phyloP scores from a whole-genome alignment of 768 basidiomycete genomes.

The Artomyces pyxidatus region DNA sequence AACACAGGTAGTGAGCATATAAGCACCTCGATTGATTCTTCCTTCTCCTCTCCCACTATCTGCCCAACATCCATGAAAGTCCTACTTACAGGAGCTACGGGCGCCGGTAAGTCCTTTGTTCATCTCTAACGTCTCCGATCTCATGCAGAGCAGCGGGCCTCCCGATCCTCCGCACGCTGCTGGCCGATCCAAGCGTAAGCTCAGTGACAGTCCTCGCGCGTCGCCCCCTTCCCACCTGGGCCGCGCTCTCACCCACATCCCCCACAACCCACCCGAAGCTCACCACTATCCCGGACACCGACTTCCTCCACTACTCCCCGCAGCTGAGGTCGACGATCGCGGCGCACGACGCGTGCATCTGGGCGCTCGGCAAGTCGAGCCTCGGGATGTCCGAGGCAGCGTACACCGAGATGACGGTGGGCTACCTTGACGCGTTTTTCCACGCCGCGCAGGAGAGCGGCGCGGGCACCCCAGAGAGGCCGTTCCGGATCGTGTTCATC shows the following conservation, averaged over 20 bases:
- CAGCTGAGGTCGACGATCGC: conserved; percentile 11
- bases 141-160: conserved; percentile 19
- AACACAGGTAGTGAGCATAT: too few relatives aligned
- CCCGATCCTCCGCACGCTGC: conserved; percentile 14
- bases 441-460: conserved; percentile 3
- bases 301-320: conserved; percentile 16
- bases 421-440: conserved; percentile 16
- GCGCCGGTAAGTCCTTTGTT: conserved; percentile 5
- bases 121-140: background rate
- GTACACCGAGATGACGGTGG: conserved; percentile 19
- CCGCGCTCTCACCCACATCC: conserved; percentile 5
- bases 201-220: conserved; percentile 19
- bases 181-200: conserved; percentile 12
- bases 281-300: conserved; percentile 12
- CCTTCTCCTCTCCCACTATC: too few relatives aligned
- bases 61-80: conserved; percentile 9
- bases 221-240: conserved; percentile 16
- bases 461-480: conserved; percentile 12
- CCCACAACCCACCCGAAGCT: conserved; percentile 16
- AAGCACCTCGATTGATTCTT: too few relatives aligned
- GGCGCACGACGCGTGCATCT: conserved; percentile 20
- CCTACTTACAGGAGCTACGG: conserved; percentile 13
- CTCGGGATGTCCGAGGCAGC: conserved; percentile 11
- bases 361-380: conserved; percentile 18
- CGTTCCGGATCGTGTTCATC: conserved; percentile 22